Conservation (phyloP, 768 basidiomycete genomes). For the Mycena sanguinolenta region DNA sequence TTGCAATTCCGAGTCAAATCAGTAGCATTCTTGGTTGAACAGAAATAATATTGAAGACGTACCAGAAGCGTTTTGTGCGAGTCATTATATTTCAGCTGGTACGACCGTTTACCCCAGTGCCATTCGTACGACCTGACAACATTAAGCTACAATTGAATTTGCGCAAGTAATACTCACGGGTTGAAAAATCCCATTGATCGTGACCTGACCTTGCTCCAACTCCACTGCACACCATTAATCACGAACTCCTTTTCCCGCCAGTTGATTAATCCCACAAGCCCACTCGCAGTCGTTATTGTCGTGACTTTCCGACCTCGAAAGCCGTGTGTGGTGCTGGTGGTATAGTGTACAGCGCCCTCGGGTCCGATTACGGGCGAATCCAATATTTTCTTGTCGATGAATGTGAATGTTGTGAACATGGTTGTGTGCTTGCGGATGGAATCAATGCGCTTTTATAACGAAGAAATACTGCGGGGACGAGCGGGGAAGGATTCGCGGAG, state of each 20-base stretch:
- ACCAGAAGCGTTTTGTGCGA: not conserved
- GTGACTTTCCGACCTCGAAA: slow-evolving; percentile 9
- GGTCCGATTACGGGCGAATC: not conserved
- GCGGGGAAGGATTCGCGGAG: too few relatives aligned
- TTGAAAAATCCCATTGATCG: not conserved
- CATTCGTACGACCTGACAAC: not conserved
- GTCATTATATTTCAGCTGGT: not conserved
- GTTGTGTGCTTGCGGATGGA: too few relatives aligned
- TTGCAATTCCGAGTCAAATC: not conserved
- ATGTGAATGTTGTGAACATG: not conserved
- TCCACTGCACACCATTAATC: not conserved
- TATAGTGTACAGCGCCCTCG: not conserved
- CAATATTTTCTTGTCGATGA: not conserved
- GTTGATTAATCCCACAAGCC: not conserved
- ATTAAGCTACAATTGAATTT: too few relatives aligned
- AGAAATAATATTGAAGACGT: too few relatives aligned
- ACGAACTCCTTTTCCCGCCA: slow-evolving; percentile 22
- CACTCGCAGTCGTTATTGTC: not conserved
- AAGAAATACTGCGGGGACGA: too few relatives aligned
- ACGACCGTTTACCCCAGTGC: not conserved
- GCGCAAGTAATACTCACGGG: too few relatives aligned
- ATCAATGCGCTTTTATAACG: too few relatives aligned
- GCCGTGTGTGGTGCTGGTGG: not conserved
- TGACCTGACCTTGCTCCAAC: not conserved
- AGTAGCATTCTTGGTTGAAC: too few relatives aligned